phyloP scores from a whole-genome alignment of 352 stramenopile species.

The Phytophthora boehmeriae region DNA sequence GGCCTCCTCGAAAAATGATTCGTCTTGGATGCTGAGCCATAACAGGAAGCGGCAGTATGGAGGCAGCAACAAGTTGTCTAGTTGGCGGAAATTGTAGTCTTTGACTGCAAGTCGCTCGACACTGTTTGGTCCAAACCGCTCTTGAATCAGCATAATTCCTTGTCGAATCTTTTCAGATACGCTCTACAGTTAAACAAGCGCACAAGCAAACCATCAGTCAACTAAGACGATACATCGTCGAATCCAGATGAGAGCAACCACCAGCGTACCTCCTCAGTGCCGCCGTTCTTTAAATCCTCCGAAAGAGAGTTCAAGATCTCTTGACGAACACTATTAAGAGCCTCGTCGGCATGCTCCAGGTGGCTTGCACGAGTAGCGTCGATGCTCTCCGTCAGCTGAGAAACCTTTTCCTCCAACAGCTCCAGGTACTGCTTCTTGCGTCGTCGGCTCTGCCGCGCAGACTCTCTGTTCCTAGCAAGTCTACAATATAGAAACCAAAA shows the following conservation, averaged over 20 bases:
- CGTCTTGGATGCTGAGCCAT: constrained; percentile 89
- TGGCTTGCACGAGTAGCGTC: constrained; percentile 78
- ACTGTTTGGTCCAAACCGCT: constrained; percentile 86
- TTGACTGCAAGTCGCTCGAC: constrained; percentile 86
- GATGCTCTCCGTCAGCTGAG: constrained; percentile 88
- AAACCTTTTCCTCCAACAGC: constrained; percentile 89
- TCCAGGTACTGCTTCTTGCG: constrained; percentile 92
- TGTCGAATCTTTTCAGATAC: constrained; percentile 78
- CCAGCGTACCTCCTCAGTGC: constrained; percentile 48
- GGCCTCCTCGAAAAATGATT: constrained; percentile 82
- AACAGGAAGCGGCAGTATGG: constrained; percentile 91
- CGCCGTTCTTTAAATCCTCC: constrained; percentile 71
- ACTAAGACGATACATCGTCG: not conserved
- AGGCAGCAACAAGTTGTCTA: constrained; percentile 84
- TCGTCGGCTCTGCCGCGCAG: constrained; percentile 83
- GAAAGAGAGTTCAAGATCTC: constrained; percentile 75
- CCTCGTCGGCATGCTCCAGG: constrained; percentile 77
- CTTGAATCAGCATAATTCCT: constrained; percentile 78
- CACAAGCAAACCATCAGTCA: not conserved
- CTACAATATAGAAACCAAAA: constrained; percentile 17
- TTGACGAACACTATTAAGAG: constrained; percentile 75
- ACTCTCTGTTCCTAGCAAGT: constrained; percentile 88
- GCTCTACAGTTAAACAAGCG: constrained; percentile 26
- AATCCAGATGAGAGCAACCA: no score
- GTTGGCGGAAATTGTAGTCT: constrained; percentile 90